Evolutionary conservation across 106 monocot species (phyloP).

Genomic region (Dendrobium nobile): DNA sequence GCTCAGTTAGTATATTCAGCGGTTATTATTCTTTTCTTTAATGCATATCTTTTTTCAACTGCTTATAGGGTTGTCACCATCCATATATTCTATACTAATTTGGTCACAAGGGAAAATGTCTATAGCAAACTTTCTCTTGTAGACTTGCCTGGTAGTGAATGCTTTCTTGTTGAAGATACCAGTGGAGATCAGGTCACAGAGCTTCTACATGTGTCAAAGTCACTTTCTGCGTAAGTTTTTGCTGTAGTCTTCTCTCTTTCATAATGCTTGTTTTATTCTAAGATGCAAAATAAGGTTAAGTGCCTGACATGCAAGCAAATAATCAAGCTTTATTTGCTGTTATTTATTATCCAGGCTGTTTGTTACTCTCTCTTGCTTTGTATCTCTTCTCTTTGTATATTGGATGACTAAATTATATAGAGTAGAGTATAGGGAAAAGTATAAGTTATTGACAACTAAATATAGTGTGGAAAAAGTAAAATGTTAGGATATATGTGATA

Average conservation of each 20-base stretch:
- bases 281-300: neutral
- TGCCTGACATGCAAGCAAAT: neutral
- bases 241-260: neutral
- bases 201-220: constrained; percentile 81
- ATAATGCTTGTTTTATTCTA: constrained; percentile 1
- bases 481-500: neutral
- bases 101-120: constrained; percentile 46
- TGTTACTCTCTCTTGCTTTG: neutral
- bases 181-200: constrained; percentile 66
- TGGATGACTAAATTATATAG: neutral
- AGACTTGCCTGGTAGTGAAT: constrained; percentile 90
- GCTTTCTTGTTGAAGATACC: constrained; percentile 59
- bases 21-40: neutral
- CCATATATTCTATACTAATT: constrained; percentile 74
- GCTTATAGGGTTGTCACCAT: constrained; percentile 72
- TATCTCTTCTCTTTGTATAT: neutral
- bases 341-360: neutral
- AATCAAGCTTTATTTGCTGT: neutral
- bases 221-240: constrained; percentile 87
- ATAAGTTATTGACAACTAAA: neutral
- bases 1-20: neutral
- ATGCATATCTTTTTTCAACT: neutral
- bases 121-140: constrained; percentile 90
- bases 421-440: neutral
- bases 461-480: neutral